Conservation (phyloP, 108 stramenopile genomes). For the Cylindrotheca fusiformis region DNA sequence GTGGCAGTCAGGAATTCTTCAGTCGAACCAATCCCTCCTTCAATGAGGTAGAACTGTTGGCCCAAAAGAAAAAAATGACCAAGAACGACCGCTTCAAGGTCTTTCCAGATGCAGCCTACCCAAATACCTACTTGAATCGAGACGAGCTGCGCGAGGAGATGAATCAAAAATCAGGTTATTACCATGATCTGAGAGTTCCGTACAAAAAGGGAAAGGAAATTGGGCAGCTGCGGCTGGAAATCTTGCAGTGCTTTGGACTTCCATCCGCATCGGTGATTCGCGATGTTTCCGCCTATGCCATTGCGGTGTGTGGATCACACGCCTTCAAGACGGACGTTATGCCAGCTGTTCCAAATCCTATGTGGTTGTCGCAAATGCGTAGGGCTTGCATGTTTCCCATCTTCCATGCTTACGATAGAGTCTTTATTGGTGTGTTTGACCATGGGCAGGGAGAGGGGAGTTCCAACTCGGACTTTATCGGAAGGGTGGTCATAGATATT, state of each 20-base stretch:
- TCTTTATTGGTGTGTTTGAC: slow-evolving; percentile 65
- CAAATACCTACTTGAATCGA: slow-evolving; percentile 42
- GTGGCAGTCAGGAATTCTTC: slow-evolving; percentile 1
- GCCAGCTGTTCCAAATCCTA: slow-evolving; percentile 41
- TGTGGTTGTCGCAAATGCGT: slow-evolving; percentile 47
- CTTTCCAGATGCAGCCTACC: slow-evolving; percentile 50
- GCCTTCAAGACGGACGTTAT: slow-evolving; percentile 76
- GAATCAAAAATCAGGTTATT: slow-evolving; percentile 26
- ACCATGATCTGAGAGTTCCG: slow-evolving; percentile 31
- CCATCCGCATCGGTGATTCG: slow-evolving; percentile 45
- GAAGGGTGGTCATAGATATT: slow-evolving; percentile 55
- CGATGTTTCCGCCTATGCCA: slow-evolving; percentile 48
- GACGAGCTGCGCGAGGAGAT: slow-evolving; percentile 50
- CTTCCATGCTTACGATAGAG: slow-evolving; percentile 40
- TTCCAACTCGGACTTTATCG: slow-evolving; percentile 53
- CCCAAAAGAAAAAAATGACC: slow-evolving; percentile 21
- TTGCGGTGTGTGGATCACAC: slow-evolving; percentile 55
- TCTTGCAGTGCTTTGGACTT: slow-evolving; percentile 61
- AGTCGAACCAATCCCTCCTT: slow-evolving; percentile 10
- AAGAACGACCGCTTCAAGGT: slow-evolving; percentile 30
- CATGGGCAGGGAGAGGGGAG: slow-evolving; percentile 8
- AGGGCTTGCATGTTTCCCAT: slow-evolving; percentile 69
- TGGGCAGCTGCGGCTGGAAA: slow-evolving; percentile 53
- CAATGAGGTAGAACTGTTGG: slow-evolving; percentile 15
- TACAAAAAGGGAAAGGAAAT: slow-evolving; percentile 44